Evolutionary conservation across 169 alveolate species (phyloP).

Genomic region (Babesia divergens): DNA sequence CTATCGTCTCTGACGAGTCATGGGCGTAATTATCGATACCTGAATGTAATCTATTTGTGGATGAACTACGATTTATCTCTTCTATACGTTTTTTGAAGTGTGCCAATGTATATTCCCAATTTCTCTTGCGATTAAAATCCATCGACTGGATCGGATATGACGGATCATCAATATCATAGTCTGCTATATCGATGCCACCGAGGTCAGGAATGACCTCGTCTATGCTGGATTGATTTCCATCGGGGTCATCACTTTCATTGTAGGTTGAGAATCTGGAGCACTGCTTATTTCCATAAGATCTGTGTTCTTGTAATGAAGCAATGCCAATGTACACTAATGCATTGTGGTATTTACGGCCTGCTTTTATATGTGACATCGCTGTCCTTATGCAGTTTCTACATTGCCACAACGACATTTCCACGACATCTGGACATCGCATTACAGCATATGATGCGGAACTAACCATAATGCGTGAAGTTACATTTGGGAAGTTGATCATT

Average conservation of each 20-base stretch:
- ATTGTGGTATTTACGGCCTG: not conserved
- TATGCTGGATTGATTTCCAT: not conserved
- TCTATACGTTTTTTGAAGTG: not conserved
- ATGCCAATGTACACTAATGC: not conserved
- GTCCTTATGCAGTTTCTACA: conserved; percentile 9
- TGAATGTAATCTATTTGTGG: not conserved
- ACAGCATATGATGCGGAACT: not conserved
- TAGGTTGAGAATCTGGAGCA: not conserved
- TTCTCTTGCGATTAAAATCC: conserved; percentile 11
- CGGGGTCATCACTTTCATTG: not conserved
- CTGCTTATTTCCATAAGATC: not conserved
- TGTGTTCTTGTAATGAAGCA: not conserved
- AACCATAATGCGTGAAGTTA: not conserved
- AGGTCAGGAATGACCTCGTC: not conserved
- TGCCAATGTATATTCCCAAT: not conserved
- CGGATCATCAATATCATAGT: not conserved
- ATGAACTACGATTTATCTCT: not conserved
- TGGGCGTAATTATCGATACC: not conserved
- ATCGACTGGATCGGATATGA: not conserved
- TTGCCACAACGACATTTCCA: not conserved
- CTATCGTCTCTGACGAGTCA: not conserved
- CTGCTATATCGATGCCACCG: not conserved
- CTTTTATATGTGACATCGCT: not conserved
- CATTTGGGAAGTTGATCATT: too few relatives aligned
- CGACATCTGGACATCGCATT: not conserved